Evolutionary conservation across 2,329 filamentous ascomycete species (phyloP).

Genomic region (Colletotrichum camelliae): DNA sequence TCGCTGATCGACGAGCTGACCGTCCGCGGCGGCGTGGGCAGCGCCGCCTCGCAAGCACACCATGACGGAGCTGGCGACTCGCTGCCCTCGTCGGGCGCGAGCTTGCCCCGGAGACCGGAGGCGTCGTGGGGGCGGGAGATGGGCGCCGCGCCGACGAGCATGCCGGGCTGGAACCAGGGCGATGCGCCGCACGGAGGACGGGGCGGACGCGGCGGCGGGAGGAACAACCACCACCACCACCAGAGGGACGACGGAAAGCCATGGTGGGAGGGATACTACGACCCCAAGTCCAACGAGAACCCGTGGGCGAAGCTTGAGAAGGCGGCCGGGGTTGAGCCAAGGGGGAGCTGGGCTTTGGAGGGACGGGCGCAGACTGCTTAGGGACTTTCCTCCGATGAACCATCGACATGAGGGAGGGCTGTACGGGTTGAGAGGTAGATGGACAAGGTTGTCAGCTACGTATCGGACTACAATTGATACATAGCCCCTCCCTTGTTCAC

Average conservation of each 20-base stretch:
- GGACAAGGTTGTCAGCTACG: background rate
- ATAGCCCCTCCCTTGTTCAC: background rate
- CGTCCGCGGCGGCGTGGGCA: background rate
- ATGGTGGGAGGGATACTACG: conserved; percentile 74
- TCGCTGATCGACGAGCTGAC: conserved; percentile 17
- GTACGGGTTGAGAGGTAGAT: background rate
- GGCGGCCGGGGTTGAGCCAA: conserved; percentile 44
- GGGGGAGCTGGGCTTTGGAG: conserved; percentile 49
- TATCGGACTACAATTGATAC: background rate
- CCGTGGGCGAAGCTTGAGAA: conserved; percentile 70
- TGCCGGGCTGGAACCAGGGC: background rate
- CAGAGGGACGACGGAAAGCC: conserved; percentile 28
- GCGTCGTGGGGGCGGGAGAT: conserved; percentile 13
- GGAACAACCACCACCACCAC: background rate
- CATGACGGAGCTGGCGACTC: background rate
- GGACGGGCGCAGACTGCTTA: background rate
- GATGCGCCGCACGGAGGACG: background rate
- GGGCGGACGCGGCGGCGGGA: background rate
- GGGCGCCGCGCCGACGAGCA: background rate
- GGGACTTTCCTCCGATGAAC: background rate
- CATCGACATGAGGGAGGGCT: background rate
- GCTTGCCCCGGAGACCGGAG: conserved; percentile 13
- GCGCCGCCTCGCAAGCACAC: background rate
- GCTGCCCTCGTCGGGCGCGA: background rate
- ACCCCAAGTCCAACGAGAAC: conserved; percentile 72